These are phyloP conservation scores for Saksenaea vasiformis DNA, from an alignment of 371 early-diverging fungal genomes.

Conservation along the genomic window DNA sequence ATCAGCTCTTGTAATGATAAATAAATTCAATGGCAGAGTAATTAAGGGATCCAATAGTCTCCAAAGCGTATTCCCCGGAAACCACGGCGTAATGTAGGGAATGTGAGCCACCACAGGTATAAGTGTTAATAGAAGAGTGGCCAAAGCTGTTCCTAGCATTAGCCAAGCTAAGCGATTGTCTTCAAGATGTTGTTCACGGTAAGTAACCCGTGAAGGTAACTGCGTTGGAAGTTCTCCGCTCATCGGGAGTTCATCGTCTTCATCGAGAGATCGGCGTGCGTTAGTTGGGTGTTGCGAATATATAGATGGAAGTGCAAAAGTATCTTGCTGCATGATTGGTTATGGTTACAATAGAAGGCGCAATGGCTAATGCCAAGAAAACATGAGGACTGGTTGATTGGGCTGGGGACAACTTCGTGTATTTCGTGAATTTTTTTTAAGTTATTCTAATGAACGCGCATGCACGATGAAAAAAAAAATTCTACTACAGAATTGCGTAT, in stretches of 20 bases:
- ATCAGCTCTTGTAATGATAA: slow-evolving; percentile 39
- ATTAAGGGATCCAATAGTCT: slow-evolving; percentile 49
- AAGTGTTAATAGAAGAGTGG: slow-evolving; percentile 39
- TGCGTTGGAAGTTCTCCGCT: not conserved
- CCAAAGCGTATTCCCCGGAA: slow-evolving; percentile 44
- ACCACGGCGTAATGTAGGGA: slow-evolving; percentile 37
- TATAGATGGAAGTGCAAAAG: slow-evolving; percentile 36
- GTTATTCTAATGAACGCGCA: too few species aligned
- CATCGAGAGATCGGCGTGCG: not conserved
- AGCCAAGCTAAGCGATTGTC: slow-evolving; percentile 38
- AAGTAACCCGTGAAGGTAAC: not conserved
- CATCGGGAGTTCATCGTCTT: not conserved
- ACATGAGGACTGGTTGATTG: too few species aligned
- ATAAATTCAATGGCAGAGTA: slow-evolving; percentile 45
- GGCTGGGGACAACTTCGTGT: too few species aligned
- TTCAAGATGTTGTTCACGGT: slow-evolving; percentile 15
- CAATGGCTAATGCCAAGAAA: too few species aligned
- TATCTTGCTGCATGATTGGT: slow-evolving; percentile 19
- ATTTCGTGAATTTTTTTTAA: too few species aligned
- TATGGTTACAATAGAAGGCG: not conserved
- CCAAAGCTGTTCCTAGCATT: slow-evolving; percentile 30
- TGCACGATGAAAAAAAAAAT: too few species aligned
- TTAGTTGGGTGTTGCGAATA: slow-evolving; percentile 17
- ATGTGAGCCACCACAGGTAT: slow-evolving; percentile 39
- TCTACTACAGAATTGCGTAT: too few species aligned